phyloP scores from a whole-genome alignment of 495 filamentous ascomycete genomes.

The Aspergillus saccharolyticus region DNA sequence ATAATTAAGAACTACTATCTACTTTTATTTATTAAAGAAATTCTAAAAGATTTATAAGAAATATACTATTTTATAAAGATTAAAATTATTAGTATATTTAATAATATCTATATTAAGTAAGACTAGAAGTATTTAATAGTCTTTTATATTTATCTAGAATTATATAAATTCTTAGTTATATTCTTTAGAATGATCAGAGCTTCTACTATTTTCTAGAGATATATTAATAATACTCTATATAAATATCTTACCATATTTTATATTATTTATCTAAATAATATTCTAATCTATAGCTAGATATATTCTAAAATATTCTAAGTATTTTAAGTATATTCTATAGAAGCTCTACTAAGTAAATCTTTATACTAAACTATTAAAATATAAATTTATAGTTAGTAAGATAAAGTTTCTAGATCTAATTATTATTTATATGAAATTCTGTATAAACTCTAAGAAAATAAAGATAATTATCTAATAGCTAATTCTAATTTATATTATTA shows the following conservation, averaged over 20 bases:
- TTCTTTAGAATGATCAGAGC: no score
- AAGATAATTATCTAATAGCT: not conserved
- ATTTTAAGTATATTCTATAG: no score
- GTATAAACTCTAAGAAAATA: not conserved
- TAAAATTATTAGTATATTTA: not conserved
- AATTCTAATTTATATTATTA: not conserved
- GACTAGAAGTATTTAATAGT: not conserved
- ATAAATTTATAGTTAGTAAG: not conserved
- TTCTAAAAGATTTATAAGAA: not conserved
- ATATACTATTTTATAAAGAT: not conserved
- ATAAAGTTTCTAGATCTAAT: not conserved
- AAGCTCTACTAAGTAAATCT: no score
- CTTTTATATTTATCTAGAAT: not conserved
- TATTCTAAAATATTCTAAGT: not conserved
- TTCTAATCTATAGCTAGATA: not conserved
- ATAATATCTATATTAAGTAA: constrained; percentile 4
- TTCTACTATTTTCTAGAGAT: no score
- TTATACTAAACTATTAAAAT: no score
- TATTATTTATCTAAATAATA: constrained; percentile 4
- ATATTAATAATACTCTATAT: no score
- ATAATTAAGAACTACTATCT: not conserved
- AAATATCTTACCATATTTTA: not conserved
- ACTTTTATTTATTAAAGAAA: not conserved
- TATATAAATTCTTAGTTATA: constrained; percentile 1
- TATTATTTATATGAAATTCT: not conserved